Percentiles rank a stretch among this genome's conserved stretches.
Conservation (phyloP, 2,329 filamentous ascomycete genomes). For the Fusarium sp. region DNA sequence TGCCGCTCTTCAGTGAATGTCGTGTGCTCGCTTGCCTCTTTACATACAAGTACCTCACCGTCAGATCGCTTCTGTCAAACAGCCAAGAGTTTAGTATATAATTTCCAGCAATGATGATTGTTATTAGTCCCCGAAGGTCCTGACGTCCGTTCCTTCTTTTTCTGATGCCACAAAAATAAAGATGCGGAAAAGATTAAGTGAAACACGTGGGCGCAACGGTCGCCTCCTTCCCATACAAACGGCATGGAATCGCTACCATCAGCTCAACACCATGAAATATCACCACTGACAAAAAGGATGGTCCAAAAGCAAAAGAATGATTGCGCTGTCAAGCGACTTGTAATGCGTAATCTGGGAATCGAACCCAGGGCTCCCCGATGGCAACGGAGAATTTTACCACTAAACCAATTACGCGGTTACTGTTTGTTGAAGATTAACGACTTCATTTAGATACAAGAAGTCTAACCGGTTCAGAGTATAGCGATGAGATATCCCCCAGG, state of each 20-base stretch:
- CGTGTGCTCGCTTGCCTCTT: too few species aligned
- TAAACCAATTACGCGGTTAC: slow-evolving; percentile 7
- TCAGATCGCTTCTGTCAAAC: too few species aligned
- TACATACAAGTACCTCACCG: too few species aligned
- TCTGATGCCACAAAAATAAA: neutral
- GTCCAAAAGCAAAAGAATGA: neutral
- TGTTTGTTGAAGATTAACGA: neutral
- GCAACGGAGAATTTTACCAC: slow-evolving; percentile 14
- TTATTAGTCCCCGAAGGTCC: too few species aligned
- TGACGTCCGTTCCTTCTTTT: neutral
- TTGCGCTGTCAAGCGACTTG: rapidly evolving
- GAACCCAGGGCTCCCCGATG: slow-evolving; percentile 10
- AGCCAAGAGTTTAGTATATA: too few species aligned
- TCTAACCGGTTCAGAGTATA: rapidly evolving
- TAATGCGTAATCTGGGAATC: slow-evolving; percentile 9
- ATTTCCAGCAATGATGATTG: rapidly evolving
- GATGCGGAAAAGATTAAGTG: neutral
- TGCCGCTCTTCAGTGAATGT: neutral
- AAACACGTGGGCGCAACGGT: neutral
- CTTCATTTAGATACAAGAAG: rapidly evolving
- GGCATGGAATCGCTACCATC: neutral
- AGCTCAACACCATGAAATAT: neutral
- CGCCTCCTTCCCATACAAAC: neutral
- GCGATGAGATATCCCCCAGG: neutral
- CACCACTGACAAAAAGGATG: neutral